phyloP scores from a whole-genome alignment of 192 early-diverging fungal genomes.

The Umbelopsis ramanniana region DNA sequence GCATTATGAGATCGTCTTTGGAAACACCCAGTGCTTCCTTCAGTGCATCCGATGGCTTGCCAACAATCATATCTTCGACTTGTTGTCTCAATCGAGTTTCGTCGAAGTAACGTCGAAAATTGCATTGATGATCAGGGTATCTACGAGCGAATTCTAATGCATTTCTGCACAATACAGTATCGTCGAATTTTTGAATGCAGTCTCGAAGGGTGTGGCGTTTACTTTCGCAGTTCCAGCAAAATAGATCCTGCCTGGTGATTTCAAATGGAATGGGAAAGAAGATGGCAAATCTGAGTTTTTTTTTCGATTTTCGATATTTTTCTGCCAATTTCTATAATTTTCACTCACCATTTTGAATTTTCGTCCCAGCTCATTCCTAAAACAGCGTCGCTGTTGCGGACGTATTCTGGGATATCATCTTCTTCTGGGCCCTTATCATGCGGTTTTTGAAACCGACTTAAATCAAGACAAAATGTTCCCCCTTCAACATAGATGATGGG shows the following conservation, averaged over 20 bases:
- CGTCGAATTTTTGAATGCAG: conserved; percentile 1
- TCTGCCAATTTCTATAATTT: not conserved
- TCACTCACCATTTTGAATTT: not conserved
- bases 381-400: not conserved
- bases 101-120: conserved; percentile 13
- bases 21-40: conserved; percentile 20
- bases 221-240: conserved; percentile 18
- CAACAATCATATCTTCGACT: conserved; percentile 14
- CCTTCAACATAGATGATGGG: conserved; percentile 37
- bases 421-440: not conserved
- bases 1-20: conserved; percentile 10
- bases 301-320: not conserved
- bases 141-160: conserved; percentile 13
- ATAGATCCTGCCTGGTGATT: conserved; percentile 3
- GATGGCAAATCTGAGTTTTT: not conserved
- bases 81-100: not conserved
- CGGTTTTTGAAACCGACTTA: conserved; percentile 19
- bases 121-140: conserved; percentile 19
- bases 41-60: conserved; percentile 10
- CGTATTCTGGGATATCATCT: conserved; percentile 22
- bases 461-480: conserved; percentile 30
- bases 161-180: conserved; percentile 3
- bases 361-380: conserved; percentile 5
- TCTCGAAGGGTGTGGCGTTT: conserved; percentile 6
- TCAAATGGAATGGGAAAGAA: not conserved